Evolutionary conservation across 495 filamentous ascomycete genomes (phyloP), one percentile per base, ranked within the genome.

Genomic region (Parachaetomium inaequale): DNA sequence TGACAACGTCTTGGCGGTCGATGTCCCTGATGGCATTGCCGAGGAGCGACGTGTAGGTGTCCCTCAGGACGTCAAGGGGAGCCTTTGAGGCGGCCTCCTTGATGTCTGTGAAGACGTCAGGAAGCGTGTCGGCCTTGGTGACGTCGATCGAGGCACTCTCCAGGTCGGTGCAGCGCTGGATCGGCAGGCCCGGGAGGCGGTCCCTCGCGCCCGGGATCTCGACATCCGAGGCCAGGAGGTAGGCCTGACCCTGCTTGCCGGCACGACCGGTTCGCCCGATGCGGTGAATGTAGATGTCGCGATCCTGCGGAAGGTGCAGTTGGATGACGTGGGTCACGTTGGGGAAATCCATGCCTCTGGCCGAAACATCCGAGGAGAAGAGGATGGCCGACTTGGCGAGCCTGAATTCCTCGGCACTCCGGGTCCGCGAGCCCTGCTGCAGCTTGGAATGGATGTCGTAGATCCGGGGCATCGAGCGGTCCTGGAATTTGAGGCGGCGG

Each of bases 321-420:
- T 97, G 93, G 69, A 97, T 85, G 63, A 97, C 92, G 64, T 96
- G 85, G 47, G 92, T 88, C 55, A 97, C 93, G 65, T 92, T 87
- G 57, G 93, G 92, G 78, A 97, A 97, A 72, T 97, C 93, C 91
- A 97, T 93, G 67, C 94, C 94, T 70, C 94, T 87, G 15, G 94
- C 91, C 1, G 93, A 94, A 28, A 98, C 93, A 74, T 98, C 94
- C 5, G 92, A 92, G 1, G 93, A 93, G 72, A 98, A 84, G 28
- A 98, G 82, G 57, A 98, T 88, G 31, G 79, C 93, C 28, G 82
- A 81, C 17, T 76, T 58, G 11, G 84, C 76, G 5, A 61, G 67
- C 23, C 87, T 84, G 84, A 98, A 98, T n/a, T 32, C 58, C 0
- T 91, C 81, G 0, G 94, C 83, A n/a, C 81, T 83, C 10, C 66